These are phyloP conservation scores for Aureobasidium sp. DNA, from an alignment of 2,329 filamentous ascomycete genomes.

Conservation along the genomic window DNA sequence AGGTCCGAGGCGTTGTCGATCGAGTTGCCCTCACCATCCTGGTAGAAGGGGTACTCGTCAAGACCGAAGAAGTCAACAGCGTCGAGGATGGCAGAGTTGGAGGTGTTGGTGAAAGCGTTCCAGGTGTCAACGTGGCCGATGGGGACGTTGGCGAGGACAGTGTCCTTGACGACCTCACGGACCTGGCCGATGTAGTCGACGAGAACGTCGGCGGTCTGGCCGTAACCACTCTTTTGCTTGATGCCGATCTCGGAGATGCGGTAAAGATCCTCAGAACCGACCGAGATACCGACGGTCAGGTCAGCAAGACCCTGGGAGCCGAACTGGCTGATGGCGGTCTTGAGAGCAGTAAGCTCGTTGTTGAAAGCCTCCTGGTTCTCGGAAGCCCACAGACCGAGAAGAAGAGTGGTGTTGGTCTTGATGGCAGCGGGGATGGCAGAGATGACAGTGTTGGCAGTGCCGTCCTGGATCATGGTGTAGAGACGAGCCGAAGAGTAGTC, in stretches of 20 bases:
- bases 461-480: conserved; percentile 66
- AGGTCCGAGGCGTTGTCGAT: conserved; percentile 56
- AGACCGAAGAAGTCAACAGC: conserved; percentile 72
- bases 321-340: conserved; percentile 59
- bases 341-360: conserved; percentile 67
- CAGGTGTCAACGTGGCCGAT: conserved; percentile 88
- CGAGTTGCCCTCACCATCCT: conserved; percentile 57
- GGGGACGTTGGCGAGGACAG: conserved; percentile 42
- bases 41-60: conserved; percentile 69
- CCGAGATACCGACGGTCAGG: conserved; percentile 71
- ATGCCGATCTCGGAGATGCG: conserved; percentile 44
- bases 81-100: conserved; percentile 62
- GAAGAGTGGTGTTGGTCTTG: conserved; percentile 64
- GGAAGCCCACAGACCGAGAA: conserved; percentile 79
- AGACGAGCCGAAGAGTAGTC: conserved; percentile 62
- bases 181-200: conserved; percentile 63
- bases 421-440: conserved; percentile 73
- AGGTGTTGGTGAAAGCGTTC: conserved; percentile 60
- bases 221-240: conserved; percentile 30
- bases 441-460: conserved; percentile 56
- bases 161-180: conserved; percentile 54
- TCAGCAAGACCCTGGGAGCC: conserved; percentile 52
- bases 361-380: conserved; percentile 52
- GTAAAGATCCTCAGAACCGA: conserved; percentile 71
- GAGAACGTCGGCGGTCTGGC: conserved; percentile 38